A percentile compares a stretch with the other conserved stretches of the same genome.
Conservation (phyloP, 106 monocot genomes). For the Vanilla planifolia region DNA sequence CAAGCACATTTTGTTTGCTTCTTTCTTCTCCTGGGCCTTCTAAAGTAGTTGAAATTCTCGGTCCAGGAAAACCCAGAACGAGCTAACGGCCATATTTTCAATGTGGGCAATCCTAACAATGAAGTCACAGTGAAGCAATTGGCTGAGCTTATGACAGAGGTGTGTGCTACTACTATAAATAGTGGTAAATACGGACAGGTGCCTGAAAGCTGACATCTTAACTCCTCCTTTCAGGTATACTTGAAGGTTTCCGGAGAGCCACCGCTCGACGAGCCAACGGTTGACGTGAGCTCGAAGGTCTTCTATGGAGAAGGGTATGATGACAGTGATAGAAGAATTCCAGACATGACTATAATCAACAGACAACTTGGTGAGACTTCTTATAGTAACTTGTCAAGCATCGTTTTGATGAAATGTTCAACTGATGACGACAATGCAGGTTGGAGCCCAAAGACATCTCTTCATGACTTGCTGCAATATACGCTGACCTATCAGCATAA, state of each 20-base stretch:
- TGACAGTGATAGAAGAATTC: constrained; percentile 66
- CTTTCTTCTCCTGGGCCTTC: no score
- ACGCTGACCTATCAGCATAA: constrained; percentile 25
- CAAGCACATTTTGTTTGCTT: no score
- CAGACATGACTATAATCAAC: constrained; percentile 76
- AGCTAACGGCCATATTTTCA: constrained; percentile 62
- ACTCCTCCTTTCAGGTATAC: constrained; percentile 43
- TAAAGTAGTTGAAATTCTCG: no score
- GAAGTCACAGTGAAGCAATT: constrained; percentile 69
- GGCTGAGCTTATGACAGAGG: constrained; percentile 67
- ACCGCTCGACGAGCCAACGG: constrained; percentile 30
- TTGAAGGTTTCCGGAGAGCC: constrained; percentile 57
- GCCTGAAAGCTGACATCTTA: no score
- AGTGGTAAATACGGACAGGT: no score
- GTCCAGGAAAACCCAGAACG: constrained; percentile 63
- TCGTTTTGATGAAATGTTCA: no score
- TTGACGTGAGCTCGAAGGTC: constrained; percentile 58
- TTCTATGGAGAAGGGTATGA: constrained; percentile 78
- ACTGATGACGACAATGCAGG: no score
- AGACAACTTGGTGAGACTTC: constrained; percentile 24
- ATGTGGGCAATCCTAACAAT: constrained; percentile 71
- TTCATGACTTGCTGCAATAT: constrained; percentile 21
- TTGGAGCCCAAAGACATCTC: constrained; percentile 26
- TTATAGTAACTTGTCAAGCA: no score
- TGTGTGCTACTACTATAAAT: no score